phyloP scores from a whole-genome alignment of 139 green algal genomes.

The Zygnema circumcarinatum region DNA sequence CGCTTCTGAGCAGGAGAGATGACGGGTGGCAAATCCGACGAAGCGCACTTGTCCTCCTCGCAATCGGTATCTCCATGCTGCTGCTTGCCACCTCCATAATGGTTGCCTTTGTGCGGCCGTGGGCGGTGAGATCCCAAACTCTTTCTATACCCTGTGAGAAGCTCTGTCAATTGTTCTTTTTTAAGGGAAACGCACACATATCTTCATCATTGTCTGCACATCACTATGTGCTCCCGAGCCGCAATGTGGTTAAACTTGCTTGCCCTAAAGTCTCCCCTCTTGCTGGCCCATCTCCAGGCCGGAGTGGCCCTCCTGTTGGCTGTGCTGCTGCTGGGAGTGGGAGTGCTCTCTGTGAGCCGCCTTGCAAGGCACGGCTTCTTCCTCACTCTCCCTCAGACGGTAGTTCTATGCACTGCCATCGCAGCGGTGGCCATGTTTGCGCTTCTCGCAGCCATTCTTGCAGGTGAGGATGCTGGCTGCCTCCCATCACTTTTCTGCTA shows the following conservation, averaged over 20 bases:
- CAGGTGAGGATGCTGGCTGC: no score
- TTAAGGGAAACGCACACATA: no score
- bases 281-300: conserved; percentile 3
- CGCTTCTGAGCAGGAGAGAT: neutral
- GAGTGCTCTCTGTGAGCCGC: neutral
- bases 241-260: no score
- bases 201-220: no score
- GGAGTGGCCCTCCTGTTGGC: neutral
- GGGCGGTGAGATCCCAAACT: neutral
- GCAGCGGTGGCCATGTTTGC: neutral
- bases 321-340: neutral
- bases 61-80: neutral
- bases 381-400: neutral
- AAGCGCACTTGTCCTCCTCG: neutral
- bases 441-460: neutral
- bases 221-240: no score
- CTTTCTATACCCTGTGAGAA: no score
- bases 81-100: neutral
- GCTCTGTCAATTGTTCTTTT: no score
- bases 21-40: neutral
- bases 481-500: no score
- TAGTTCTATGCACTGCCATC: neutral
- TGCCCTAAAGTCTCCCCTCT: no score
- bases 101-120: neutral
- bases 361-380: neutral